Evolutionary conservation across 2,329 filamentous ascomycete species (phyloP), one percentile per base, ranked within the genome.

Genomic region (Stemphylium lycopersici): DNA sequence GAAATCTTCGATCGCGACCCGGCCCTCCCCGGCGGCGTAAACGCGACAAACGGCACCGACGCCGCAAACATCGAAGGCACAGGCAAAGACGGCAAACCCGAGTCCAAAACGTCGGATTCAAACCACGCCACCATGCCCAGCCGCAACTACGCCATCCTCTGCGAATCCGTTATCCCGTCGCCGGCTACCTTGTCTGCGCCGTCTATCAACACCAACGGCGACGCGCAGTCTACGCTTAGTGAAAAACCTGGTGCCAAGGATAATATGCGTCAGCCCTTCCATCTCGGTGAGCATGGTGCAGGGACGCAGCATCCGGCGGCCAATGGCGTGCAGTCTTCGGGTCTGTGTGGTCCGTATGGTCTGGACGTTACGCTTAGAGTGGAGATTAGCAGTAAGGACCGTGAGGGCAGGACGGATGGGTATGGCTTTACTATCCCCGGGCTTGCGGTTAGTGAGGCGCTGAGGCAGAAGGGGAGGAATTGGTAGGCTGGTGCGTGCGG

Each of bases 41-140:
- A 65, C 41, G 73, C 61, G 8, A 57, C 65, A 36, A 64, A 63
- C 29, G 56, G 52, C 22, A 42, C 55, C 18, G 67, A 63, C 31
- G 72, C 62, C 20, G 37, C 52, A 4, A 52, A 62, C 4, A 26
- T 48, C 6, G 59, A 59, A 12, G 55, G 56, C 36, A 55, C 60
- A 16, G 69, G 60, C 40, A 70, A 75, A 22, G 66, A 66, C 5
- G 55, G 48, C 18, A 68, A 68, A 44, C 56, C 69, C 6, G 67
- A 67, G 29, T 67, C 68, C 48, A 87, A 93, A 78, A 90, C 89
- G 3, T 84, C 87, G 1, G 79, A 79, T 38, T 88, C 83, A 70
- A 97, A 97, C 76, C 84, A 90, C 60, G 90, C 91, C 58, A 97
- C 93, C 10, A 97, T 97, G 86, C 85, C 86, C 1, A 84, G 81